These are phyloP conservation scores for Coemansia sp. DNA, from an alignment of 192 early-diverging fungal genomes.

Conservation along the genomic window DNA sequence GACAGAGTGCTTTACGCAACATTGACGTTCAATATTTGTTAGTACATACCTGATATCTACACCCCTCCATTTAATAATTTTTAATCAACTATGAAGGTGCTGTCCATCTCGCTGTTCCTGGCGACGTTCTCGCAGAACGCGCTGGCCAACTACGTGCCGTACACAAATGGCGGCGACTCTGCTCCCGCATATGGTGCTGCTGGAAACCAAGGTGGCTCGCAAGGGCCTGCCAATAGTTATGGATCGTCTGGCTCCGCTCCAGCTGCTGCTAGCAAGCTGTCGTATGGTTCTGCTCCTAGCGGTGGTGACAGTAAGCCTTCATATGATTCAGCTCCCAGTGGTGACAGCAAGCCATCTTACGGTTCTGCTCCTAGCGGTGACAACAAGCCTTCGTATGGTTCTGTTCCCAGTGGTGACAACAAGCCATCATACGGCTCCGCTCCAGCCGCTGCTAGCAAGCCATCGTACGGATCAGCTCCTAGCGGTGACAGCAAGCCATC, in stretches of 20 bases:
- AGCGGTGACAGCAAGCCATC: not conserved
- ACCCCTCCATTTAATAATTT: constrained; percentile 16
- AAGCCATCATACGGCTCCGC: not conserved
- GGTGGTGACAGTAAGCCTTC: not conserved
- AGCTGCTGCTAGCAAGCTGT: not conserved
- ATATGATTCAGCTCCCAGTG: not conserved
- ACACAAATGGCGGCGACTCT: not conserved
- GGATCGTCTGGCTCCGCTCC: constrained; percentile 8
- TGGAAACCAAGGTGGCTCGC: constrained; percentile 2
- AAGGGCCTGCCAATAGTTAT: constrained; percentile 5
- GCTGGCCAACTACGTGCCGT: constrained; percentile 6
- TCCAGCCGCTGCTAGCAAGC: not conserved
- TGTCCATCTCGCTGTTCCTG: constrained; percentile 32
- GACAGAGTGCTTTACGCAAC: not conserved
- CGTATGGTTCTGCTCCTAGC: constrained; percentile 4
- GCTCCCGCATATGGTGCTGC: not conserved
- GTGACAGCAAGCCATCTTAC: not conserved
- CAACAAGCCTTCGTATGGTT: not conserved
- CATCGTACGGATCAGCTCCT: constrained; percentile 4
- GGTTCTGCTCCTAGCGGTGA: constrained; percentile 10
- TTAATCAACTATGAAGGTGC: constrained; percentile 5
- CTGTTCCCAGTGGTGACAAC: not conserved
- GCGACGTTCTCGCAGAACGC: constrained; percentile 23
- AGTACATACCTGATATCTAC: constrained; percentile 3
- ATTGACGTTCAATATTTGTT: not conserved